phyloP scores from a whole-genome alignment of 192 early-diverging fungal species.

The Fimicolochytrium jonesii region DNA sequence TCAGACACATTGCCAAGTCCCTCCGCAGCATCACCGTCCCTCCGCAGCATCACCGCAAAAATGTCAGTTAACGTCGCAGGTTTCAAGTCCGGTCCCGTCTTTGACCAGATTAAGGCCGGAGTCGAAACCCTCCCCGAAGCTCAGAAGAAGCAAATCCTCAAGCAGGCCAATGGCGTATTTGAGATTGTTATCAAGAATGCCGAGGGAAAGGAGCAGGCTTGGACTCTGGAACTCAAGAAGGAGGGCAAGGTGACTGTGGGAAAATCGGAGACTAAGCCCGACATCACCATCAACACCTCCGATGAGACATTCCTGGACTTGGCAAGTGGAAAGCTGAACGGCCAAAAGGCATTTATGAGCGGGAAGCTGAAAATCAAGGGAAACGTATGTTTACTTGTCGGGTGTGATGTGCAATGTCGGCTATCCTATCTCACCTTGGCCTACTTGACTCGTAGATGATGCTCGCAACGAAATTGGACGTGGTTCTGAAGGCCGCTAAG shows the following conservation, averaged over 20 bases:
- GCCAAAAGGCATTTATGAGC: conserved; percentile 45
- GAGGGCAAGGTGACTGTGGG: conserved; percentile 34
- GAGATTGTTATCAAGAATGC: conserved; percentile 39
- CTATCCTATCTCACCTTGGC: neutral
- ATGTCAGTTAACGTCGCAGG: conserved; percentile 57
- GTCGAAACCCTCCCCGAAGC: conserved; percentile 51
- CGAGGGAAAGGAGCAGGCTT: conserved; percentile 34
- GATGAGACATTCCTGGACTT: conserved; percentile 43
- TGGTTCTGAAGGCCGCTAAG: conserved; percentile 38
- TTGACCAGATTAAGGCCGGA: conserved; percentile 65
- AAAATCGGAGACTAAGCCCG: conserved; percentile 34
- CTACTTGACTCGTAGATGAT: conserved; percentile 11
- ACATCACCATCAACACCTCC: conserved; percentile 32
- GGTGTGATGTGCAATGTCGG: neutral
- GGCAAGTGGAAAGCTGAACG: conserved; percentile 45
- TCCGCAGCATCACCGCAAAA: too few species aligned
- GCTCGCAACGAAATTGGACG: conserved; percentile 31
- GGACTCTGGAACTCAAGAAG: conserved; percentile 47
- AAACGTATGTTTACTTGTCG: conserved; percentile 20
- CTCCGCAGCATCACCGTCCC: too few species aligned
- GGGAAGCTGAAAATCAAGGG: conserved; percentile 48
- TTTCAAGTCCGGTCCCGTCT: conserved; percentile 71
- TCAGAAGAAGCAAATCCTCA: conserved; percentile 58
- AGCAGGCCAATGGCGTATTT: conserved; percentile 52
- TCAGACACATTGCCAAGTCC: too few species aligned